Base-by-base conservation (phyloP, 2,329 filamentous ascomycete species). In the Exophiala bonariae region DNA sequence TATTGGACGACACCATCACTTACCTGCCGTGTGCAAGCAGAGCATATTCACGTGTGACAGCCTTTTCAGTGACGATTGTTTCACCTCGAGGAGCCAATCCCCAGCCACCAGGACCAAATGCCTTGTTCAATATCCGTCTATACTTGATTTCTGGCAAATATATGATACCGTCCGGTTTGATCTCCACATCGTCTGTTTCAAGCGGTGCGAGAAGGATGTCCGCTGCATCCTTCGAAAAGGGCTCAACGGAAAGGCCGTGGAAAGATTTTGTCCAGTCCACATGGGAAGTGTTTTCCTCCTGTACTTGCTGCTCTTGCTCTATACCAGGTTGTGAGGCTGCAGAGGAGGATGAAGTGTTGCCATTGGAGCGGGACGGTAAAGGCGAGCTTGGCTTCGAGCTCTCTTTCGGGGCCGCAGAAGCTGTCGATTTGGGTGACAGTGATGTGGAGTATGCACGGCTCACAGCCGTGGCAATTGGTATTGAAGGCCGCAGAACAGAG, bases 81-180 rank as follows among this genome's bases (percentile, higher is more conserved):
- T 95, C 88, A 13, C 90, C 86, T 49, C 91, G 77, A 8, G 93
- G 93, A 46, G 92, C 92, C 44, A 99, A 73, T 1, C 93, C 93
- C 93, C 93, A 99, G 5, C 87, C 93, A 44, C 95, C 93, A 0
- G 93, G 93, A 0, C 93, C 92, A 71, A 99, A 99, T 0, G 90
- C 89, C 61, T 78, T 75, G 67, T 97, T 96, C 61, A 99, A 70
- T 55, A 95, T 92, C 54, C 92, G 77, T 35, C 93, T 77, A 72
- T 99, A 99, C 73, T 97, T 96, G 76, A 99, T 97, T 77, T 99
- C 93, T 10, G 93, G 93, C 49, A 99, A 76, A 67, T 97, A 99
- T 50, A 97, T 76, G 59, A 99, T 92, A 26, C 93, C 93, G 72
- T 99, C 93, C 23, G 93, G 92, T 75, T 99, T 99, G 65, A 99